These are phyloP conservation scores for Saccharomyces hybrid DNA, from an alignment of 1,139 yeast species.

Conservation along the genomic window DNA sequence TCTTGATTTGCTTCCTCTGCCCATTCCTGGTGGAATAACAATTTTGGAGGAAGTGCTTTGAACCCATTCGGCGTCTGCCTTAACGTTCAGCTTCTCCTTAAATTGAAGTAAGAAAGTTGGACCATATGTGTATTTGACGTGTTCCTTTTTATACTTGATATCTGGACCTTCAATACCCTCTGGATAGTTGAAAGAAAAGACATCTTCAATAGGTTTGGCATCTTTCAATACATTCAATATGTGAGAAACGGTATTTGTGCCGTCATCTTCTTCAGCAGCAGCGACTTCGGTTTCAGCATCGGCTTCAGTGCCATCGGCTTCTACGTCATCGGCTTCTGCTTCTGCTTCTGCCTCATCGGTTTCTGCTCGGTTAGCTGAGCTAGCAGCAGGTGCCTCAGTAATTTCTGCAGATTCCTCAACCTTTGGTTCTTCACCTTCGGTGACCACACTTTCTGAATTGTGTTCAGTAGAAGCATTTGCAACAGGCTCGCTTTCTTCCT, in stretches of 20 bases:
- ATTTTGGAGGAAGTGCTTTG: constrained; percentile 29
- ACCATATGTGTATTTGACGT: constrained; percentile 56
- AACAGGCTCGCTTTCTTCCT: constrained; percentile 7
- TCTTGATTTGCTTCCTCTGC: constrained; percentile 21
- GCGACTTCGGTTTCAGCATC: no score
- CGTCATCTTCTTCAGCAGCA: constrained; percentile 18
- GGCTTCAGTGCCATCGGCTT: constrained; percentile 14
- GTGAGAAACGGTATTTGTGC: constrained; percentile 42
- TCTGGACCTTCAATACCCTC: constrained; percentile 49
- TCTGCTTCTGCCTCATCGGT: constrained; percentile 1
- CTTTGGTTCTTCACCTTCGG: constrained; percentile 13
- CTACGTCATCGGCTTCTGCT: constrained; percentile 19
- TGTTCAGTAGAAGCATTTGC: constrained; percentile 11
- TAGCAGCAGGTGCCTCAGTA: background rate
- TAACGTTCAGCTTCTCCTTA: constrained; percentile 49
- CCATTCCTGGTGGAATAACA: constrained; percentile 29
- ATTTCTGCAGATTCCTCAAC: background rate
- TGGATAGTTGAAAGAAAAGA: constrained; percentile 51
- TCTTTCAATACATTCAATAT: constrained; percentile 43
- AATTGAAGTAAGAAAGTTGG: constrained; percentile 79
- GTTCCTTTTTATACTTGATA: constrained; percentile 38
- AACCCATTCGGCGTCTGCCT: constrained; percentile 64
- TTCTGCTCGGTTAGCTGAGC: constrained; percentile 15
- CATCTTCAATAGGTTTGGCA: constrained; percentile 52
- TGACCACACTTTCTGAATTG: constrained; percentile 12